Evolutionary conservation across 208 protist genomes (phyloP).

Genomic region (Perkinsela sp.): DNA sequence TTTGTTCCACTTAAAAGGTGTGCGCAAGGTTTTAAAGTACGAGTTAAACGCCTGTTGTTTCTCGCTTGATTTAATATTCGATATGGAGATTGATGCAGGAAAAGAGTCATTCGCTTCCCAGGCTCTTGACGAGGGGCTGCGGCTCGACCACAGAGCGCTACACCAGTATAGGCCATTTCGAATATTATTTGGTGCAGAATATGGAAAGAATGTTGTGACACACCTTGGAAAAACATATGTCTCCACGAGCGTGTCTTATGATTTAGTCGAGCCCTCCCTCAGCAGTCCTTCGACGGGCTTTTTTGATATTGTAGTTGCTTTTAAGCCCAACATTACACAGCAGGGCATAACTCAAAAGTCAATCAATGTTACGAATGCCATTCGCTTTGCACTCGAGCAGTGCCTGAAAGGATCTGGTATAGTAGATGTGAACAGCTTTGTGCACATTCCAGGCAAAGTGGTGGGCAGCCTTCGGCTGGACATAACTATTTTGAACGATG

Average conservation of each 20-base stretch:
- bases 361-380: neutral
- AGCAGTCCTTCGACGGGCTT: neutral
- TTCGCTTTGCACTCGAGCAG: neutral
- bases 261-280: neutral
- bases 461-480: neutral
- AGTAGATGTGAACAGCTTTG: neutral
- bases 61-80: too few relatives aligned
- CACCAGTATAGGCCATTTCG: neutral
- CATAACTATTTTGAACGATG: neutral
- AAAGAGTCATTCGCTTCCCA: neutral
- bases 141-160: neutral
- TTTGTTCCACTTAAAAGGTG: too few relatives aligned
- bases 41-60: too few relatives aligned
- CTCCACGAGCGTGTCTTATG: neutral
- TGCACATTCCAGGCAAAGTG: neutral
- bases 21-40: too few relatives aligned
- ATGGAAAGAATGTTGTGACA: neutral
- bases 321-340: neutral
- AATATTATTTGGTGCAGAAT: neutral
- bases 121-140: neutral
- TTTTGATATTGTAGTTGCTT: neutral
- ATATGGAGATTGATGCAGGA: conserved; percentile 1
- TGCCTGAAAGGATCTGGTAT: neutral
- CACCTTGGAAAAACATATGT: neutral
- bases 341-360: neutral